These are phyloP conservation scores for Penicillium hordei DNA, from an alignment of 2,329 filamentous ascomycete species.

Conservation along the genomic window DNA sequence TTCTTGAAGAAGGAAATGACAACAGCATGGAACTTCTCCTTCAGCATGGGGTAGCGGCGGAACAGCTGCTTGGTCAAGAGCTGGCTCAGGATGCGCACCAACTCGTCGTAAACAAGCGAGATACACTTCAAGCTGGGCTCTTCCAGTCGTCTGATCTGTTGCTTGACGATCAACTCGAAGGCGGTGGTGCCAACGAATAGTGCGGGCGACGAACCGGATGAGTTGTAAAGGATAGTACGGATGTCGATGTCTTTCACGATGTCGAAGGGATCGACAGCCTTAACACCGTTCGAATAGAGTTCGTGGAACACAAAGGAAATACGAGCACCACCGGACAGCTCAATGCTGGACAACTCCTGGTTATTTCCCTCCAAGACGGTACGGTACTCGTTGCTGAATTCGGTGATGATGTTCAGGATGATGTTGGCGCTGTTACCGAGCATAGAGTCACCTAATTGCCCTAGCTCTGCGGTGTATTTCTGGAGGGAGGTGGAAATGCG, in stretches of 20 bases:
- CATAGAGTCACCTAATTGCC: conserved; percentile 84
- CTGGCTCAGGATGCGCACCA: conserved; percentile 91
- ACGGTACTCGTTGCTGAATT: conserved; percentile 97
- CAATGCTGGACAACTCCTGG: conserved; percentile 88
- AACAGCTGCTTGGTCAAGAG: conserved; percentile 86
- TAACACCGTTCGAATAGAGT: conserved; percentile 94
- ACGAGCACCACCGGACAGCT: conserved; percentile 93
- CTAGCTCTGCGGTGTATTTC: conserved; percentile 83
- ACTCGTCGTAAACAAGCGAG: conserved; percentile 92
- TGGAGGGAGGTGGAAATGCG: conserved; percentile 90
- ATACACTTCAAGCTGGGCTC: conserved; percentile 98
- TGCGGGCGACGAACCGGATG: conserved; percentile 94
- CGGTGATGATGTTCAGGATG: conserved; percentile 96
- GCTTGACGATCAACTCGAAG: conserved; percentile 98
- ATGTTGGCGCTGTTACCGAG: conserved; percentile 96
- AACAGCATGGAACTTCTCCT: conserved; percentile 93
- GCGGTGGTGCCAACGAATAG: conserved; percentile 96
- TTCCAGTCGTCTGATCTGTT: conserved; percentile 94
- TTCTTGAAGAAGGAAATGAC: conserved; percentile 97
- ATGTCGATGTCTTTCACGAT: conserved; percentile 97
- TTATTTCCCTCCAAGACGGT: conserved; percentile 96
- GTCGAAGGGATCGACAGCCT: conserved; percentile 96
- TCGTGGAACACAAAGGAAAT: conserved; percentile 99
- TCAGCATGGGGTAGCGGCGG: conserved; percentile 86
- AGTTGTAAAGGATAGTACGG: conserved; percentile 96